Base-by-base conservation (phyloP, 2,329 filamentous ascomycete species). In the Colletotrichum lupini region DNA sequence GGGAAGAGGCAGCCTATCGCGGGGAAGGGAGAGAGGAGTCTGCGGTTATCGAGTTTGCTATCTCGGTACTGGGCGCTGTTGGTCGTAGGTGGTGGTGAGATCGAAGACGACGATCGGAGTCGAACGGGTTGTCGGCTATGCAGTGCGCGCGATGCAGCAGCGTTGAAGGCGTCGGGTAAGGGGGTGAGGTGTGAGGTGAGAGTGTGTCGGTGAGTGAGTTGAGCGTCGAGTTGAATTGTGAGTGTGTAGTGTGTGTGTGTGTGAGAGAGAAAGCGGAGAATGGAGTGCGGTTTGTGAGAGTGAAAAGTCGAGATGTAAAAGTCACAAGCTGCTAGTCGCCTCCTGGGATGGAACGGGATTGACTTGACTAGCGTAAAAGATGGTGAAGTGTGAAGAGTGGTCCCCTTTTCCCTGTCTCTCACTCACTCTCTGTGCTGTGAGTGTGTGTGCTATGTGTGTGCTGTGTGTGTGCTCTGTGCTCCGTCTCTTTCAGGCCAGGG, bases 291-390 rank as follows among this genome's bases (percentile, higher is more conserved):
- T 26, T 73, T 9, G 56, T 69, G 70, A 64, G 70, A 64, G 59
- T 56, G 65, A 65, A 70, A 65, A 61, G 67, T 52, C 66, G 60
- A 73, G 70, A 65, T 65, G 66, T 35, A 57, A 62, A 63, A 68
- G 70, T 70, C 60, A 65, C 70, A 60, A 60, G 70, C 60, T 57
- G 37, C 37, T 42, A 42, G 37, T 42, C 11, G 53, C 32, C 35
- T 53, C 35, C 14, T 57, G 42, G 12, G 12, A 64, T 42, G 37
- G 61, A 46, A 56, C 32, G 30, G 61, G 67, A 60, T 70, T 69
- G 70, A 69, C 70, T 73, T 70, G 70, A 73, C 66, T 73, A 73
- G 70, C 70, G 67, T 67, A 69, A 42, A 26, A 64, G 67, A 65
- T 49, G 60, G 67, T 30, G 32, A 65, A 52, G 66, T 28, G 70